These are phyloP conservation scores for Herpetomonas samuelpessoai DNA, from an alignment of 208 protist genomes.

Conservation along the genomic window DNA sequence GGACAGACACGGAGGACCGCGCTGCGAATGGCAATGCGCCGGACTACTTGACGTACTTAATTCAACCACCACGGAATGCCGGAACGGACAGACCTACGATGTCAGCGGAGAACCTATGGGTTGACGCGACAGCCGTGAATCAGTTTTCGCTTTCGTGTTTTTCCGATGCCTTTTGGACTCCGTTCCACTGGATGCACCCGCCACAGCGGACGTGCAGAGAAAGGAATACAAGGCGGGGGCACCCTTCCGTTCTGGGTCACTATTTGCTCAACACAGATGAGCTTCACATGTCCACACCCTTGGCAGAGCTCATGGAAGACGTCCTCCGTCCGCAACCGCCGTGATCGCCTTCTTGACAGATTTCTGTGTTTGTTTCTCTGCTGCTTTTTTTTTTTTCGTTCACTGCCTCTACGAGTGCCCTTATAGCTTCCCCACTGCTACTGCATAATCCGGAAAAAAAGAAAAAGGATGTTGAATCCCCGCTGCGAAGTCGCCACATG, in stretches of 20 bases:
- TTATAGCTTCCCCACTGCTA: slow-evolving; percentile 7
- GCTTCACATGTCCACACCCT: neutral
- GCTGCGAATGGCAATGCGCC: neutral
- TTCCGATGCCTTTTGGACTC: slow-evolving; percentile 41
- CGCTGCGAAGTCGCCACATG: neutral
- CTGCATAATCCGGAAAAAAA: neutral
- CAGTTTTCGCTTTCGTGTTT: slow-evolving; percentile 24
- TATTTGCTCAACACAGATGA: slow-evolving; percentile 17
- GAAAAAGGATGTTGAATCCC: neutral
- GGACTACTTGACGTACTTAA: slow-evolving; percentile 29
- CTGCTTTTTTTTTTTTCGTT: slow-evolving; percentile 9
- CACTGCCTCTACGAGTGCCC: neutral
- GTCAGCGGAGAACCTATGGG: slow-evolving; percentile 39
- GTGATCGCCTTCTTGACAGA: neutral
- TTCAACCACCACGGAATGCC: slow-evolving; percentile 14
- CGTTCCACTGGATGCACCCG: slow-evolving; percentile 6
- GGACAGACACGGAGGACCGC: neutral
- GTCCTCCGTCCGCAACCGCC: neutral
- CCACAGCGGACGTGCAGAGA: neutral
- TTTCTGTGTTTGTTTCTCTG: neutral
- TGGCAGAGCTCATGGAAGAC: neutral
- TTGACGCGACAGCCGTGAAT: slow-evolving; percentile 24
- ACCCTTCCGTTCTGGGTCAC: neutral
- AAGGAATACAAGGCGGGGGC: neutral
- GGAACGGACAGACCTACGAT: slow-evolving; percentile 14